These are phyloP conservation scores for Quercus phellos DNA, from an alignment of 331 rosid species.

Conservation along the genomic window DNA sequence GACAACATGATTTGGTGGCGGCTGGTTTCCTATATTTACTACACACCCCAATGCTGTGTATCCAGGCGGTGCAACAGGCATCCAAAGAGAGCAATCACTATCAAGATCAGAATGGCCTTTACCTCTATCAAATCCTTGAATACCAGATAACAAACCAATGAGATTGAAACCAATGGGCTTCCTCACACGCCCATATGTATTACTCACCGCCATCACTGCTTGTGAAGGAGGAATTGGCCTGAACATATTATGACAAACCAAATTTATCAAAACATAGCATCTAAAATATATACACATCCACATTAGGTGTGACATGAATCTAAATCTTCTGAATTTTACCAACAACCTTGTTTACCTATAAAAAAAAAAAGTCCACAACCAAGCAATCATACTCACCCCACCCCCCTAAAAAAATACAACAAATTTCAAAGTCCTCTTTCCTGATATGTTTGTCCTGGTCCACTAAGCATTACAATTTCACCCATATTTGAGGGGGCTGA, in stretches of 20 bases:
- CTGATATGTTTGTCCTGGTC: too few species aligned
- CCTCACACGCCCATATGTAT: conserved; percentile 86
- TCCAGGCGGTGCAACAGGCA: conserved; percentile 91
- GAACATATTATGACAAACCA: conserved; percentile 26
- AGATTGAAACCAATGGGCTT: conserved; percentile 73
- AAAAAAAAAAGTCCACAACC: too few species aligned
- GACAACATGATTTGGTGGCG: conserved; percentile 72
- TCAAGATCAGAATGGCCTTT: conserved; percentile 37
- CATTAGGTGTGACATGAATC: too few species aligned
- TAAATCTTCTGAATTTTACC: too few species aligned
- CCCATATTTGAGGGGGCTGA: too few species aligned
- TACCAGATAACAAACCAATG: conserved; percentile 60
- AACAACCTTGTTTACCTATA: too few species aligned
- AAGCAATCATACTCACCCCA: too few species aligned
- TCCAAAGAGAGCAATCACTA: conserved; percentile 83
- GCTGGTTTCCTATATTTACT: conserved; percentile 66
- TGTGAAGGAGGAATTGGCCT: conserved; percentile 95
- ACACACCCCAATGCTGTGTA: conserved; percentile 85
- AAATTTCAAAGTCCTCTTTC: too few species aligned
- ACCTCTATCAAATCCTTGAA: conserved; percentile 49
- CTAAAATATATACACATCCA: not conserved
- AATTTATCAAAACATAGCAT: not conserved
- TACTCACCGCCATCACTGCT: conserved; percentile 92
- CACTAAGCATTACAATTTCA: too few species aligned
- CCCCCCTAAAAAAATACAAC: too few species aligned